Conservation (phyloP, 805 yeast species). For the Kodamaea lidongshanica region DNA sequence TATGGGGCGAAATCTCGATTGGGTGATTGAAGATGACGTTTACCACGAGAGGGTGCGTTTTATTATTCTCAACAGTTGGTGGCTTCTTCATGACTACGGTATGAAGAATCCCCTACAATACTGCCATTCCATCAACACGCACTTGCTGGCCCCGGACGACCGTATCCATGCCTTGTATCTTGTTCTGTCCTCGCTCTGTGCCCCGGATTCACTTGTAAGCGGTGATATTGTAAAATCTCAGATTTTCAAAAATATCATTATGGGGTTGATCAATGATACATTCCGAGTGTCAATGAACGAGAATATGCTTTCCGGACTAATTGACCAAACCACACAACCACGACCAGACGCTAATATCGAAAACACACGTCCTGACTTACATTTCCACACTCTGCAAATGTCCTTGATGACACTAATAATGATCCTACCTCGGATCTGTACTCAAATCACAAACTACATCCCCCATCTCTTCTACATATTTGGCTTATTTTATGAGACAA, state of each 20-base stretch:
- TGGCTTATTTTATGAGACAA: conserved; percentile 2
- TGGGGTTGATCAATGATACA: conserved; percentile 36
- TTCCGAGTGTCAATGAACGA: too few species aligned
- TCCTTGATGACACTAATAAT: conserved; percentile 26
- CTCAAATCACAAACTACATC: conserved; percentile 25
- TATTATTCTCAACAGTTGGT: conserved; percentile 38
- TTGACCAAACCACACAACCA: too few species aligned
- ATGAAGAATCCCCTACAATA: conserved; percentile 29
- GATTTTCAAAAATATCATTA: conserved; percentile 32
- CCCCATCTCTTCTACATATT: conserved; percentile 41
- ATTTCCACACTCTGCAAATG: too few species aligned
- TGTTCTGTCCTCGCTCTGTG: too few species aligned
- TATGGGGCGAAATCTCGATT: conserved; percentile 17
- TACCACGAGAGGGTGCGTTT: conserved; percentile 46
- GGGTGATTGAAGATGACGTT: conserved; percentile 19
- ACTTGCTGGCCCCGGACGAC: conserved; percentile 23
- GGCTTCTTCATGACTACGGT: conserved; percentile 39
- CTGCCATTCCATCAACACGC: conserved; percentile 30
- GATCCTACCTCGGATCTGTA: conserved; percentile 39
- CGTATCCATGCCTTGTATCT: conserved; percentile 37
- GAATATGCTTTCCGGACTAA: conserved; percentile 32
- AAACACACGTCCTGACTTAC: too few species aligned
- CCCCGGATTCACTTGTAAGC: too few species aligned
- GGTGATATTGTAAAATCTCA: conserved; percentile 27
- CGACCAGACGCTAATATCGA: too few species aligned